phyloP scores from a whole-genome alignment of 192 early-diverging fungal genomes.

The Borealophlyctis nickersoniae region DNA sequence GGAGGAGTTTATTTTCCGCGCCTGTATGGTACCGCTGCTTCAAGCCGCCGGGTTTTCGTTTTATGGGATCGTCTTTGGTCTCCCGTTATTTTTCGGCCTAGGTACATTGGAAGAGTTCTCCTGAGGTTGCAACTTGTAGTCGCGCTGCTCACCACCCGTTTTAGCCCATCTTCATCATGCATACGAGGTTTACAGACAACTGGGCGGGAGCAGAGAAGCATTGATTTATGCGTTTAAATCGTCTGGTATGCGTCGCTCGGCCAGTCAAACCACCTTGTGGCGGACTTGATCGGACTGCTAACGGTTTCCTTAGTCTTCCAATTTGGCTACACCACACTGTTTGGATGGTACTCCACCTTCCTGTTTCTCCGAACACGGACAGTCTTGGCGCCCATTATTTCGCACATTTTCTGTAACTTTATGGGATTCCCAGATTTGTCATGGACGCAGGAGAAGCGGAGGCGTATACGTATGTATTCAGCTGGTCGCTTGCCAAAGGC shows the following conservation, averaged over 20 bases:
- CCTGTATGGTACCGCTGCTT: slow-evolving; percentile 60
- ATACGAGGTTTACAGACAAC: slow-evolving; percentile 38
- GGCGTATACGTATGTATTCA: too few relatives aligned
- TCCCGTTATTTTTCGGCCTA: slow-evolving; percentile 72
- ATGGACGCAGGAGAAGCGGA: too few relatives aligned
- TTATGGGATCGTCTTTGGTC: slow-evolving; percentile 43
- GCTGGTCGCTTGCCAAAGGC: too few relatives aligned
- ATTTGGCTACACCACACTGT: slow-evolving; percentile 70
- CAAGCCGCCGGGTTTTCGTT: slow-evolving; percentile 36
- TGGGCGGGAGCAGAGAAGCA: background rate
- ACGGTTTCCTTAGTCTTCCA: slow-evolving; percentile 53
- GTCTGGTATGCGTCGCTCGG: background rate
- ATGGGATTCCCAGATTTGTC: slow-evolving; percentile 77
- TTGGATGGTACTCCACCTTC: slow-evolving; percentile 76
- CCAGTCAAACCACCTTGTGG: too few relatives aligned
- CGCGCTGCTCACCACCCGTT: background rate
- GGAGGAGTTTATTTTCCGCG: slow-evolving; percentile 75
- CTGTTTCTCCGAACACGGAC: slow-evolving; percentile 59
- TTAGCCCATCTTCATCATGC: slow-evolving; percentile 71
- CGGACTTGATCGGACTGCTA: too few relatives aligned
- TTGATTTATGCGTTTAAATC: background rate
- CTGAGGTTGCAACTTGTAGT: background rate
- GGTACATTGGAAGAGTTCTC: slow-evolving; percentile 40
- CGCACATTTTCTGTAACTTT: slow-evolving; percentile 72
- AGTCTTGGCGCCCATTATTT: slow-evolving; percentile 47